Conservation (phyloP, 2,329 filamentous ascomycete genomes). For the Penicillium sp. region DNA sequence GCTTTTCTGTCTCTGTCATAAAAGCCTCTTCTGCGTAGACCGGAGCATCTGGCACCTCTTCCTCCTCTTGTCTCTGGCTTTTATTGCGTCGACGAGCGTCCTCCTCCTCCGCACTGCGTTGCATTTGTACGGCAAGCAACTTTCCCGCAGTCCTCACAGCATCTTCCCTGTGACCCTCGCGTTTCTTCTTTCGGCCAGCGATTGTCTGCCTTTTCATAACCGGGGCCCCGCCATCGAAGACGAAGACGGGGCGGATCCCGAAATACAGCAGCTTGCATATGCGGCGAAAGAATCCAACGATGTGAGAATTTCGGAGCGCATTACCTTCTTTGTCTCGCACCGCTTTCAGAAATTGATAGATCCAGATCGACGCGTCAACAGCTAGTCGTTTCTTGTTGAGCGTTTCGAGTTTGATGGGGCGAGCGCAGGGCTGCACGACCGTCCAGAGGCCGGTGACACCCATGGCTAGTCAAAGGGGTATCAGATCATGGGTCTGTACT, state of each 20-base stretch:
- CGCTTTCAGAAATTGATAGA: slow-evolving; percentile 98
- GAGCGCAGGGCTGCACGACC: slow-evolving; percentile 89
- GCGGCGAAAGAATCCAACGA: slow-evolving; percentile 95
- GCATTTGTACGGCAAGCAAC: slow-evolving; percentile 90
- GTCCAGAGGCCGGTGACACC: slow-evolving; percentile 98
- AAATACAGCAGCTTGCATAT: slow-evolving; percentile 98
- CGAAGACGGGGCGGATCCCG: slow-evolving; percentile 93
- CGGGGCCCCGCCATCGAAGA: slow-evolving; percentile 95
- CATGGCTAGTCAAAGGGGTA: slow-evolving; percentile 56
- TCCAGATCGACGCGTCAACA: slow-evolving; percentile 98
- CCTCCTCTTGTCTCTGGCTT: slow-evolving; percentile 51
- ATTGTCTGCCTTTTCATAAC: slow-evolving; percentile 90
- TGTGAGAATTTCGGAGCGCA: slow-evolving; percentile 89
- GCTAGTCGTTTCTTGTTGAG: slow-evolving; percentile 95
- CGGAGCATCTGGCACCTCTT: slow-evolving; percentile 71
- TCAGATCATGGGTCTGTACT: background rate
- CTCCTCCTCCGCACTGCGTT: slow-evolving; percentile 83
- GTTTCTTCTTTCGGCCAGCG: slow-evolving; percentile 69
- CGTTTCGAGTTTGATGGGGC: slow-evolving; percentile 93
- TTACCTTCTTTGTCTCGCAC: slow-evolving; percentile 98
- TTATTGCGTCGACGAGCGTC: slow-evolving; percentile 58
- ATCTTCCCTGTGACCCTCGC: slow-evolving; percentile 91
- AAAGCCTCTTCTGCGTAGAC: slow-evolving; percentile 90
- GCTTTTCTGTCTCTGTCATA: slow-evolving; percentile 74
- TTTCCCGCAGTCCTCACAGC: slow-evolving; percentile 88